Conservation (phyloP, 164 flowering plant genomes). For the Santalum album region DNA sequence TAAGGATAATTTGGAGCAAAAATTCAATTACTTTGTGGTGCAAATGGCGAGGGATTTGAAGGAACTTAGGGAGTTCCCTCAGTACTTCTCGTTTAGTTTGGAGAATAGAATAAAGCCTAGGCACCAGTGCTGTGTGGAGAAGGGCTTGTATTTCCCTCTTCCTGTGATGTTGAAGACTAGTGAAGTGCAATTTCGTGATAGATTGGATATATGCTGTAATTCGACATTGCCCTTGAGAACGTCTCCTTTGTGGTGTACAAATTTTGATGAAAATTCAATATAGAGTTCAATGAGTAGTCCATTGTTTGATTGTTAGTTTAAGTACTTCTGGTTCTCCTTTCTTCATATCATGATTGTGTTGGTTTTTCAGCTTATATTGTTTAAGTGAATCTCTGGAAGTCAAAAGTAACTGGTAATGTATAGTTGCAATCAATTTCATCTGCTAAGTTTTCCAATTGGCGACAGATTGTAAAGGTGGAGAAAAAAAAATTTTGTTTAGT, state of each 20-base stretch:
- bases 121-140: constrained; percentile 56
- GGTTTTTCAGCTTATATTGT: too few species aligned
- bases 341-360: too few species aligned
- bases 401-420: too few species aligned
- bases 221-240: constrained; percentile 53
- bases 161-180: constrained; percentile 51
- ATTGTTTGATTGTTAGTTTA: too few species aligned
- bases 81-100: constrained; percentile 87
- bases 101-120: constrained; percentile 82
- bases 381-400: too few species aligned
- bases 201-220: constrained; percentile 63
- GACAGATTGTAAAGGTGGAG: too few species aligned
- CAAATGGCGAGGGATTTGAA: constrained; percentile 86
- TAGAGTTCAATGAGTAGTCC: background rate
- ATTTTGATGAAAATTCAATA: constrained; percentile 12
- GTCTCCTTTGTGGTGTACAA: constrained; percentile 71
- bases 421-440: too few species aligned
- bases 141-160: constrained; percentile 62
- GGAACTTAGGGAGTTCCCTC: constrained; percentile 82
- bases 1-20: constrained; percentile 62
- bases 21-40: constrained; percentile 66
- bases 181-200: constrained; percentile 33
- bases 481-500: too few species aligned
- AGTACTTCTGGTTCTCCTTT: too few species aligned
- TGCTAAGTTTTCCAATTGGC: too few species aligned